Base-by-base conservation (phyloP, 176 grass and related monocot genomes). In the Carex cristatella region DNA sequence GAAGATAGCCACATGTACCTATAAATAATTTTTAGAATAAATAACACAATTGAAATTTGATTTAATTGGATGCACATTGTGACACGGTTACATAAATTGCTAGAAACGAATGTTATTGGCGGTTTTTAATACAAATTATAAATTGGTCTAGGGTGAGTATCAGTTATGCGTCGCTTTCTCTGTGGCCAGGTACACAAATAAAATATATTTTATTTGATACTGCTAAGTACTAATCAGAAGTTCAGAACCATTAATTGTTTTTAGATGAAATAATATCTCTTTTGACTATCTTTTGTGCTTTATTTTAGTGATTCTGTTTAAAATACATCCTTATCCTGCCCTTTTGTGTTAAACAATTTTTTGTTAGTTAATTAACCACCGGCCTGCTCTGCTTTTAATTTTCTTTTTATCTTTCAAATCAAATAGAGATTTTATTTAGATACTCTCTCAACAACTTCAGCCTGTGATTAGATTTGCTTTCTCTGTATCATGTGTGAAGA, bases 281-380 rank as follows among this genome's bases (percentile, higher is more conserved):
- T 69, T 69, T n/a, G 35, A 69, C 33, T 66, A 3, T 40, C 65
- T 32, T 40, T n/a, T n/a, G 67, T 40, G 33, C 14, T 69, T 69
- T 27, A 63, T 63, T 63, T 11, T 63, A 63, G 61, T 63, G 61
- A 19, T n/a, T 63, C 18, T 28, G 19, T 63, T 63, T 69, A 38
- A 38, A 69, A 7, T 2, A 40, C 66, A 69, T 38, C 33, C 66
- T 69, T 69, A 69, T 69, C 66, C 33, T 38, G 66, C 33, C 30
- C 13, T 69, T 69, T 69, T 69, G 6, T 69, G 13, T 40, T 18
- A 40, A 69, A 69, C 66, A 69, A 38, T 7, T 8, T 7, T 38
- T 69, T 69, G 67, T 69, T 69, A 42, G 35, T 40, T 69, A 69
- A 69, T 40, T 69, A 69, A 69, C 67, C 67, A 69, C 33, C 12